Evolutionary conservation across 139 green algal species (phyloP).

Genomic region (Chlamydomonas eustigma): DNA sequence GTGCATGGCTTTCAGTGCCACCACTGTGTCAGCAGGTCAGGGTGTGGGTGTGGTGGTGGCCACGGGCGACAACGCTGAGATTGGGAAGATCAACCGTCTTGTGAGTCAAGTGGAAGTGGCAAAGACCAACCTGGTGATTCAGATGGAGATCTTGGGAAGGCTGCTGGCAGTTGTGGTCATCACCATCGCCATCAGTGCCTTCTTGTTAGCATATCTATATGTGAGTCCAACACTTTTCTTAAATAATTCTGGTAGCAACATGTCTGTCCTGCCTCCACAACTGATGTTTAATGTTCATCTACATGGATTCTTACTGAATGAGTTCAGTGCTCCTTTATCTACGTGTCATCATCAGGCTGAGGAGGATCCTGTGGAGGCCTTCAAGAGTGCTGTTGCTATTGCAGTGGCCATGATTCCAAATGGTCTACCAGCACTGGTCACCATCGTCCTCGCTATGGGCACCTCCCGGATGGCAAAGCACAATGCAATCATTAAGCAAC

Average conservation of each 20-base stretch:
- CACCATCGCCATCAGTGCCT: conserved; percentile 28
- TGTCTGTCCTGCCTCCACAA: too few species aligned
- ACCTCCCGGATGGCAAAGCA: conserved; percentile 37
- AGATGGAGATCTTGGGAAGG: conserved; percentile 42
- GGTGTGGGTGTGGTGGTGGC: conserved; percentile 42
- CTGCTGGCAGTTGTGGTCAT: conserved; percentile 32
- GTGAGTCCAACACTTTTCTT: too few species aligned
- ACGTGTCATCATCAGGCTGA: background rate
- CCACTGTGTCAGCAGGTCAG: conserved; percentile 42
- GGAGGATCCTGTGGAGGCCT: conserved; percentile 28
- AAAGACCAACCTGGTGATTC: conserved; percentile 40
- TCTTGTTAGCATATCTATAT: conserved; percentile 38
- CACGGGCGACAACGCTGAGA: conserved; percentile 42
- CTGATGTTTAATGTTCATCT: background rate
- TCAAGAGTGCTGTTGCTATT: conserved; percentile 47
- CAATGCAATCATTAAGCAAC: conserved; percentile 44
- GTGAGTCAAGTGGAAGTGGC: conserved; percentile 31
- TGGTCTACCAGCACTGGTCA: conserved; percentile 44
- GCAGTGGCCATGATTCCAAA: conserved; percentile 48
- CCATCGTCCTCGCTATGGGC: conserved; percentile 42
- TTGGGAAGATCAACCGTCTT: conserved; percentile 42
- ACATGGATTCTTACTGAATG: too few species aligned
- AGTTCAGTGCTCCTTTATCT: background rate
- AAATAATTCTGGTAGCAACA: too few species aligned
- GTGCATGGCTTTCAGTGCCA: conserved; percentile 48